These are phyloP conservation scores for Raddia guianensis DNA, from an alignment of 176 grass and related monocot species.

Conservation along the genomic window DNA sequence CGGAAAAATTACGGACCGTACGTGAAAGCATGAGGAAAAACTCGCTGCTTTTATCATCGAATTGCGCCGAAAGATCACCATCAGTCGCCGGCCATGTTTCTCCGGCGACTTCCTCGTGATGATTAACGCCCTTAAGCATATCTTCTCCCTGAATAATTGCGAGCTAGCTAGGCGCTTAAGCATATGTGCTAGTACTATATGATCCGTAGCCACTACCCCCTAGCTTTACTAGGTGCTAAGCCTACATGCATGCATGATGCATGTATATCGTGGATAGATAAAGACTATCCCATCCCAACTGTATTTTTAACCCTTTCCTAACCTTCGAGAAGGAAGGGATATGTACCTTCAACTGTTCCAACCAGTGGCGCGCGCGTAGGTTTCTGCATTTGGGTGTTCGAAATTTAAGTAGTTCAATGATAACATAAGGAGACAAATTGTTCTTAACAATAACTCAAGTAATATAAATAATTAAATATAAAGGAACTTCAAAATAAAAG, in stretches of 20 bases:
- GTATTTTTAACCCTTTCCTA: too few relatives aligned
- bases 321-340: too few relatives aligned
- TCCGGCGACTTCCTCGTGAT: constrained; percentile 3
- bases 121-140: constrained; percentile 1
- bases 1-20: background rate
- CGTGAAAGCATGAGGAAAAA: constrained; percentile 17
- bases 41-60: constrained; percentile 8
- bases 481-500: too few relatives aligned
- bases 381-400: too few relatives aligned
- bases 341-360: too few relatives aligned
- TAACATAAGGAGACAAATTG: too few relatives aligned
- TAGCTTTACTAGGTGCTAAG: background rate
- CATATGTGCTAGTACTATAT: background rate
- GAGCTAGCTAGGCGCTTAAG: background rate
- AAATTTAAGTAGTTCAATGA: too few relatives aligned
- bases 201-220: background rate
- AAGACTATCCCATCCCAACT: too few relatives aligned
- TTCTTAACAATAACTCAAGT: too few relatives aligned
- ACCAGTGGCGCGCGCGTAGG: too few relatives aligned
- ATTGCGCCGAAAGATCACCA: constrained; percentile 27
- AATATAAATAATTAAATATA: too few relatives aligned
- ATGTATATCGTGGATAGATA: background rate
- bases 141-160: constrained; percentile 22
- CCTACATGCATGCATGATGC: background rate
- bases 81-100: constrained; percentile 7